Evolutionary conservation across 305 asterid genomes (phyloP).

Genomic region (Fraxinus paxiana): DNA sequence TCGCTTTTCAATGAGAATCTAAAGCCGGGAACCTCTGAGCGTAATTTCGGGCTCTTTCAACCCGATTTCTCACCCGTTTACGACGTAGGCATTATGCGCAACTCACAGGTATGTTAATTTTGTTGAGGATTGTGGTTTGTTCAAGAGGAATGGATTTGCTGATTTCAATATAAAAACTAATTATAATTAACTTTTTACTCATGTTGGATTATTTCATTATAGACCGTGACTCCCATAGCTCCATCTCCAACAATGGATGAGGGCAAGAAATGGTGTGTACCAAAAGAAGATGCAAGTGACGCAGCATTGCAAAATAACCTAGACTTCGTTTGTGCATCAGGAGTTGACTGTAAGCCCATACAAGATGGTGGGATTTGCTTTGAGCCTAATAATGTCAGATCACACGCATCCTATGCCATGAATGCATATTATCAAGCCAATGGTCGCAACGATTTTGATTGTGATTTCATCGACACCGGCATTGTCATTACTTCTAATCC

Average conservation of each 20-base stretch:
- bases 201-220: not conserved
- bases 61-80: slow-evolving; percentile 53
- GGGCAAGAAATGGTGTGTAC: slow-evolving; percentile 36
- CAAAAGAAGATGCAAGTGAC: slow-evolving; percentile 29
- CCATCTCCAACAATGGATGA: slow-evolving; percentile 3
- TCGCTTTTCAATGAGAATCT: slow-evolving; percentile 46
- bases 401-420: slow-evolving; percentile 48
- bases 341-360: slow-evolving; percentile 42
- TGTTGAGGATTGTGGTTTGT: not conserved
- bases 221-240: slow-evolving; percentile 17
- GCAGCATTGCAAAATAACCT: slow-evolving; percentile 41
- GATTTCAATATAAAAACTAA: not conserved
- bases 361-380: slow-evolving; percentile 43
- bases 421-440: slow-evolving; percentile 45
- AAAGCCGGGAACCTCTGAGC: slow-evolving; percentile 38
- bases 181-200: not conserved
- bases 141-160: not conserved
- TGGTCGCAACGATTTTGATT: slow-evolving; percentile 29
- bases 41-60: slow-evolving; percentile 47
- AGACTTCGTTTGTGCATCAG: slow-evolving; percentile 40
- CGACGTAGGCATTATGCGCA: slow-evolving; percentile 41
- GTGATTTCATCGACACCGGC: slow-evolving; percentile 32
- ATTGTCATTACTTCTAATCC: slow-evolving; percentile 30
- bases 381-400: slow-evolving; percentile 34
- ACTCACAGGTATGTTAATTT: slow-evolving; percentile 26